These are phyloP conservation scores for Cladosporium velox DNA, from an alignment of 2,329 filamentous ascomycete genomes.

Conservation along the genomic window DNA sequence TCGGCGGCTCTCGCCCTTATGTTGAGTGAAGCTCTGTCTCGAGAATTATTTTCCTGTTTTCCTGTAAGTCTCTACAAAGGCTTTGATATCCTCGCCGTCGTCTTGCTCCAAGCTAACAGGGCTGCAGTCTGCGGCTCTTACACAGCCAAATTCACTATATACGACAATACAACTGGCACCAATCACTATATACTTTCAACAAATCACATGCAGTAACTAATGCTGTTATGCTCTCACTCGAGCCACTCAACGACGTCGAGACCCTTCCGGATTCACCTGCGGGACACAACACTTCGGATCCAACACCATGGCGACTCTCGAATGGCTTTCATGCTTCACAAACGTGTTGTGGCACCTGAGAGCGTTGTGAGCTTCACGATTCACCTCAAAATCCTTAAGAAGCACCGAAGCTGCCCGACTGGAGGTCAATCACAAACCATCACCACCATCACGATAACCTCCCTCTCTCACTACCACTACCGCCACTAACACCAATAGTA, in stretches of 20 bases:
- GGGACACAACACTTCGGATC: not conserved
- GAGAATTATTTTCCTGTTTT: not conserved
- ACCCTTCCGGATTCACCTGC: not conserved
- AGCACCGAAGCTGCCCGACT: not conserved
- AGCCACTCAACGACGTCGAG: not conserved
- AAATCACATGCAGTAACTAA: not conserved
- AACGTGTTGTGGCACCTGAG: not conserved
- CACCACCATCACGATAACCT: not conserved
- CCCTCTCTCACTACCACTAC: not conserved
- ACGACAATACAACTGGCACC: not conserved
- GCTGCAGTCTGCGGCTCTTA: not conserved
- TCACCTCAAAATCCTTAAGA: not conserved
- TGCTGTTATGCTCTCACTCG: not conserved
- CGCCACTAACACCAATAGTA: not conserved
- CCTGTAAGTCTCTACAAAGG: not conserved
- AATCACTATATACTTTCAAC: not conserved
- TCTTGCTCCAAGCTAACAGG: not conserved
- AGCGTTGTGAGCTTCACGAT: not conserved
- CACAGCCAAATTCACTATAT: not conserved
- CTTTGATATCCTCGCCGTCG: not conserved
- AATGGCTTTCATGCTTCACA: not conserved
- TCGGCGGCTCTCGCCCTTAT: not conserved
- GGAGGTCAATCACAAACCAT: not conserved
- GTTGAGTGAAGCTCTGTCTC: not conserved
- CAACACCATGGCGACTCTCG: not conserved